Evolutionary conservation across 139 green algal species (phyloP).

Genomic region (Tetratostichococcus sp.): DNA sequence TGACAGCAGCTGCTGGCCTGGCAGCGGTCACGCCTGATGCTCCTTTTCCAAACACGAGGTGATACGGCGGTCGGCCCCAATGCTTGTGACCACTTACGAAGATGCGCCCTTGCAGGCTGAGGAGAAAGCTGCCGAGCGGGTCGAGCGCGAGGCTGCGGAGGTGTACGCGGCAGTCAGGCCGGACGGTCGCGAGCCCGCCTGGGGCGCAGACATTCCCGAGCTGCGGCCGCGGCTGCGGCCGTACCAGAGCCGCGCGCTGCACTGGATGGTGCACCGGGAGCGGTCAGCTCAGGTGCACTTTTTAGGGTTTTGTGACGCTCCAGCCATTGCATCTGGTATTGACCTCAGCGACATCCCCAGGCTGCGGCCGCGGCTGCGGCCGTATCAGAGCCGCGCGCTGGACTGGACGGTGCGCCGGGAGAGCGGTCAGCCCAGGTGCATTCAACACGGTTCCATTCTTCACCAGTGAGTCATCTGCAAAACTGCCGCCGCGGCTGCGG

Average conservation of each 20-base stretch:
- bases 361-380: conserved; percentile 62
- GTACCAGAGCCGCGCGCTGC: conserved; percentile 75
- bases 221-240: conserved; percentile 64
- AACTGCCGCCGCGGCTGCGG: too few species aligned
- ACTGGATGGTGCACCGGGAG: conserved; percentile 74
- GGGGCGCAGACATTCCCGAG: conserved; percentile 9
- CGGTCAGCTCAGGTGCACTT: neutral
- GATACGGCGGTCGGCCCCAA: too few species aligned
- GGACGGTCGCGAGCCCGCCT: conserved; percentile 42
- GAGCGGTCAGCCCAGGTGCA: neutral
- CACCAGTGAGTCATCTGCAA: too few species aligned
- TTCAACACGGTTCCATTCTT: too few species aligned
- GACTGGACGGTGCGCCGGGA: conserved; percentile 73
- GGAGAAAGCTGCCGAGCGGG: neutral
- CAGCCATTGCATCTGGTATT: too few species aligned
- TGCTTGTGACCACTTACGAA: too few species aligned
- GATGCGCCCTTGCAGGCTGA: neutral
- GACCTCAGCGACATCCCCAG: conserved; percentile 12
- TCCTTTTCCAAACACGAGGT: neutral
- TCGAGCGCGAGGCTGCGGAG: conserved; percentile 41
- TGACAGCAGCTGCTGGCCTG: too few species aligned
- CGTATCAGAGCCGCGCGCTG: conserved; percentile 76
- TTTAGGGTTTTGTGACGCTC: too few species aligned
- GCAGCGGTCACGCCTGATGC: neutral
- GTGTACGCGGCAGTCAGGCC: conserved; percentile 67